Base-by-base conservation (phyloP, 768 basidiomycete genomes). In the Guyanaporus albipodus region DNA sequence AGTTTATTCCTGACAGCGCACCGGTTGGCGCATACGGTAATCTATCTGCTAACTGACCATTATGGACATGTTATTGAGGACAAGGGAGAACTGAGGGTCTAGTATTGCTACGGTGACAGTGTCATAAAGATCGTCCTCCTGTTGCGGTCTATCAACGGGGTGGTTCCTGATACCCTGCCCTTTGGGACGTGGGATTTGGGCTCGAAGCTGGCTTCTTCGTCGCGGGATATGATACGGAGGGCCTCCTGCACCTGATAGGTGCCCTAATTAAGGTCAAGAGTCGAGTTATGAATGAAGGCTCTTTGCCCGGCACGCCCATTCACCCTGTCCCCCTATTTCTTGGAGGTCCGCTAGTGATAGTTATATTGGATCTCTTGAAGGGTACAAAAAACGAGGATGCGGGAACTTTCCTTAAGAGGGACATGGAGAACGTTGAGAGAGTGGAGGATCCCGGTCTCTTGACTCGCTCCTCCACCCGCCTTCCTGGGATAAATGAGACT, bases 141-240 rank as follows among this genome's bases (percentile, higher is more conserved):
- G 6, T 38, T 38, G 15, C 24, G 37, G 37, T 38, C 37, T 24
- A 38, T 10, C 22, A 24, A 24, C 6, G 37, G 37, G 8, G 37
- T n/a, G 8, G 6, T 24, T 38, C 37, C 37, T n/a, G 37, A 15
- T 2, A 38, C 37, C 23, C 24, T 38, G 37, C 37, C 37, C 9
- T 24, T 11, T n/a, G 24, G 10, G 8, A 17, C 15, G 24, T 24
- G 37, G 5, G 22, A 15, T 3, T 29, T 14, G 28, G 28, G 2
- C 28, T 12, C 6, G 12, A 14, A 0, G 10, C 1, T 6, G 7
- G 15, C 12, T 2, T 0, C n/a, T n/a, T n/a, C n/a, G n/a, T n/a
- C n/a, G n/a, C n/a, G n/a, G n/a, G n/a, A n/a, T n/a, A n/a, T n/a
- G n/a, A n/a, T n/a, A n/a, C n/a, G n/a, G 28, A 4, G 2, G 5